A percentile compares a stretch with the other conserved stretches of the same genome.
phyloP scores from a whole-genome alignment of 208 protist species.

The Crithidia thermophila region DNA sequence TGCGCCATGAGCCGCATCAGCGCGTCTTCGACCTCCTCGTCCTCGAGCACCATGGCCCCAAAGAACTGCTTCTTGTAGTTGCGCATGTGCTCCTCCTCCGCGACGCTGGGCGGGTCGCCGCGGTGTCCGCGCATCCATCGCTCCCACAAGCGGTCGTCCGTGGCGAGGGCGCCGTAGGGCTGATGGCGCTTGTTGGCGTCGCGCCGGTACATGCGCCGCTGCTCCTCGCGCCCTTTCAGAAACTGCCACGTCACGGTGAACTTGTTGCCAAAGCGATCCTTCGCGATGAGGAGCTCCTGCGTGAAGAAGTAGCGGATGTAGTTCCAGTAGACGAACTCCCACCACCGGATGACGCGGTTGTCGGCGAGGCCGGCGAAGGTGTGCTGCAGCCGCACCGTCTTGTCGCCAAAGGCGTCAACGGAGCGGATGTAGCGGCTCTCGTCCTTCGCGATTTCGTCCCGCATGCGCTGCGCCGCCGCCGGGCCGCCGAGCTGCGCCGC shows the following conservation, averaged over 20 bases:
- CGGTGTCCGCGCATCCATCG: slow-evolving; percentile 89
- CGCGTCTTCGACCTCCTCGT: slow-evolving; percentile 91
- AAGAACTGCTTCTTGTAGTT: slow-evolving; percentile 88
- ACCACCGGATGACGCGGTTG: slow-evolving; percentile 88
- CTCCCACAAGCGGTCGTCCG: slow-evolving; percentile 87
- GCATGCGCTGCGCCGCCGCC: slow-evolving; percentile 57
- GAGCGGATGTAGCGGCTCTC: slow-evolving; percentile 74
- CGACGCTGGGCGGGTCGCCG: slow-evolving; percentile 78
- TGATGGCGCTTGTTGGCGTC: slow-evolving; percentile 86
- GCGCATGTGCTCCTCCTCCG: slow-evolving; percentile 84
- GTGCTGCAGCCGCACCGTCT: slow-evolving; percentile 81
- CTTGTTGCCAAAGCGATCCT: slow-evolving; percentile 92
- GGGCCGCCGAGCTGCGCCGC: slow-evolving; percentile 51
- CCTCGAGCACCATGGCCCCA: slow-evolving; percentile 83
- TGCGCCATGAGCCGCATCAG: slow-evolving; percentile 89
- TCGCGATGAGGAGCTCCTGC: slow-evolving; percentile 87
- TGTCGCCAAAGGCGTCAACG: slow-evolving; percentile 86
- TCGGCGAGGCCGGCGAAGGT: slow-evolving; percentile 85
- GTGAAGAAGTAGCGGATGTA: slow-evolving; percentile 91
- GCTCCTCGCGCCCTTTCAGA: slow-evolving; percentile 82
- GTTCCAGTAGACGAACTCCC: slow-evolving; percentile 88
- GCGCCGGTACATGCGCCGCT: slow-evolving; percentile 86
- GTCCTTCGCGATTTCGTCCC: slow-evolving; percentile 44
- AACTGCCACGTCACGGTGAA: slow-evolving; percentile 90
- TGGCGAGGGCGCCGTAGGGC: slow-evolving; percentile 84